Evolutionary conservation across 2,329 filamentous ascomycete species (phyloP).

Genomic region (Cytospora leucostoma): DNA sequence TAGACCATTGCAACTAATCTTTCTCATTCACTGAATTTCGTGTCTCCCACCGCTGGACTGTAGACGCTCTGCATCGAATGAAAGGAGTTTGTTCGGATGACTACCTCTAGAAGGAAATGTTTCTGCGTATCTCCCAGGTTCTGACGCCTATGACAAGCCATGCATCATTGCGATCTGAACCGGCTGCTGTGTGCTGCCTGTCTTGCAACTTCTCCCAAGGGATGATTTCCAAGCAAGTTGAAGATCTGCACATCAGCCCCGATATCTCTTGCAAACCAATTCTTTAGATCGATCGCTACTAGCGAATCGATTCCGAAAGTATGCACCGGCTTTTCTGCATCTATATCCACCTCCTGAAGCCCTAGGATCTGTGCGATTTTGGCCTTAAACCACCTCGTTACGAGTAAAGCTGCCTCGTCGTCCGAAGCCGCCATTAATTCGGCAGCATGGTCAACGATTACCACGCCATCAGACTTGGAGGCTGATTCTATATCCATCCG

Average conservation of each 20-base stretch:
- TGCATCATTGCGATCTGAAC: background rate
- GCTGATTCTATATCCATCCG: background rate
- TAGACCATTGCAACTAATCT: too few relatives aligned
- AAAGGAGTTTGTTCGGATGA: too few relatives aligned
- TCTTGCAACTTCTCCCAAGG: slow-evolving; percentile 5
- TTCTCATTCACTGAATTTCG: too few relatives aligned
- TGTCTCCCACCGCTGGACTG: too few relatives aligned
- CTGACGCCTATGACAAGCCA: too few relatives aligned
- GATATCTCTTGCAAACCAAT: background rate
- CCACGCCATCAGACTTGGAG: too few relatives aligned
- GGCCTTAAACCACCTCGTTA: background rate
- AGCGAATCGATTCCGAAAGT: slow-evolving; percentile 6
- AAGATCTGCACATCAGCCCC: background rate
- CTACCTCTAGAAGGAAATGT: too few relatives aligned
- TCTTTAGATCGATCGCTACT: slow-evolving; percentile 1
- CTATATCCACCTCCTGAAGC: background rate
- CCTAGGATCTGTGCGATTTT: slow-evolving; percentile 3
- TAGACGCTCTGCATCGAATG: too few relatives aligned
- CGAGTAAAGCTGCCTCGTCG: background rate
- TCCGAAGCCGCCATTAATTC: background rate
- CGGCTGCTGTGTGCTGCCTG: background rate
- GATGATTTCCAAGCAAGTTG: background rate
- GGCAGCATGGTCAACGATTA: too few relatives aligned
- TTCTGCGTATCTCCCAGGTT: too few relatives aligned
- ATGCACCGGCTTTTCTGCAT: background rate